Percentiles rank a stretch among this genome's conserved stretches.
Conservation (phyloP, 2,329 filamentous ascomycete genomes). For the Aspergillus fumigatiaffinis region DNA sequence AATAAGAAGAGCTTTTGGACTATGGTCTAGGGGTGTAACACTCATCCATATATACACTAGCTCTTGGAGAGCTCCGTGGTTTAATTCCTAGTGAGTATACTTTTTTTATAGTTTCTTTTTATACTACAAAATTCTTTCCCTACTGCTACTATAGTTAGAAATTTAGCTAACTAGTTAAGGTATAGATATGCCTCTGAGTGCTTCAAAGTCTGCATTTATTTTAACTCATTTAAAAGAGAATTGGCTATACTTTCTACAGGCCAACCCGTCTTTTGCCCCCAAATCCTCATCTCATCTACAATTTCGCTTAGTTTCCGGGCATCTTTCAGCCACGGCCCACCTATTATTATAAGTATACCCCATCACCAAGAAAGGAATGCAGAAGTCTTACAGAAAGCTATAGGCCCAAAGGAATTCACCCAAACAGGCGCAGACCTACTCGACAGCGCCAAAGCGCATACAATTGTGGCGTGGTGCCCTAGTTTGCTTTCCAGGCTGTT, state of each 20-base stretch:
- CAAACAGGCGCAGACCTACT: conserved; percentile 41
- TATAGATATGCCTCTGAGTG: too few relatives aligned
- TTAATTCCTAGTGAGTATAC: too few relatives aligned
- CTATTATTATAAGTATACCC: conserved; percentile 1
- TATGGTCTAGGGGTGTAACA: too few relatives aligned
- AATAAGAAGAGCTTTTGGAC: too few relatives aligned
- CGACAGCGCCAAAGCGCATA: conserved; percentile 47
- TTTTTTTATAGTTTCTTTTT: too few relatives aligned
- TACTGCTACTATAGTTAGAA: too few relatives aligned
- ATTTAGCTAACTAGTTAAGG: too few relatives aligned
- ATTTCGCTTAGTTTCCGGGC: not conserved
- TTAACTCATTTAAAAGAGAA: not conserved
- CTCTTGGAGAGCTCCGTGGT: too few relatives aligned
- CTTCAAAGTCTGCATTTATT: not conserved
- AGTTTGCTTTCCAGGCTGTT: conserved; percentile 19
- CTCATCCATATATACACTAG: too few relatives aligned
- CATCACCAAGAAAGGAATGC: not conserved
- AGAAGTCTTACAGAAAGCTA: conserved; percentile 41
- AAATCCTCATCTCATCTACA: not conserved
- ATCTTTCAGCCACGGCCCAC: conserved; percentile 14
- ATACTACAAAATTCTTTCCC: too few relatives aligned
- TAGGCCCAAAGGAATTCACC: conserved; percentile 49
- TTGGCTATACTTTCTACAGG: not conserved
- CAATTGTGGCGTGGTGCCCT: conserved; percentile 32
- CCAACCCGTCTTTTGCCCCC: conserved; percentile 8